phyloP scores from a whole-genome alignment of 768 basidiomycete genomes.

The Galerina marginata region DNA sequence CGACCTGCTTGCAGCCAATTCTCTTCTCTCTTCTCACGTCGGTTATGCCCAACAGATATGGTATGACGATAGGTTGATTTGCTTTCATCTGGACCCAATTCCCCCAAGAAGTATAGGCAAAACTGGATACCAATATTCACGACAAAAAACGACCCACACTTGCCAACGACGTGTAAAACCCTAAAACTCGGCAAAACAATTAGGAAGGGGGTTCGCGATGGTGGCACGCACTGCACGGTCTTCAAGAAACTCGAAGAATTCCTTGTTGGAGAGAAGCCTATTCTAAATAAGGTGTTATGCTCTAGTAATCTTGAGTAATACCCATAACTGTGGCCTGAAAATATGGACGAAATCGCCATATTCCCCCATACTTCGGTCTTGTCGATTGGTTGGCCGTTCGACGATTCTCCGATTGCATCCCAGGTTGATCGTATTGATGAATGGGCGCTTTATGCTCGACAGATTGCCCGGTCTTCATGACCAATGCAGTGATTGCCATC shows the following conservation, averaged over 20 bases:
- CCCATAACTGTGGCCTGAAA: neutral
- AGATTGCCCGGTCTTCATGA: neutral
- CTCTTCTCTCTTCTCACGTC: no score
- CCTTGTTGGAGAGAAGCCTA: slow-evolving; percentile 1
- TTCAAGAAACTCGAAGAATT: neutral
- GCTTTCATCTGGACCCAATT: no score
- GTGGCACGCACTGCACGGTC: neutral
- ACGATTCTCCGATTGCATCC: slow-evolving; percentile 2
- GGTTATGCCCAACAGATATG: no score
- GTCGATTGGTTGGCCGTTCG: neutral
- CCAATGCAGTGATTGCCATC: slow-evolving; percentile 9
- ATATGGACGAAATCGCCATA: neutral
- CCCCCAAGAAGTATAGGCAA: no score
- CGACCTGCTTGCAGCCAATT: no score
- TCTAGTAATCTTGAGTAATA: slow-evolving; percentile 23
- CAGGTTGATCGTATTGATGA: slow-evolving; percentile 2
- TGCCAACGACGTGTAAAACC: neutral
- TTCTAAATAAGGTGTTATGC: neutral
- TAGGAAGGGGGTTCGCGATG: slow-evolving; percentile 2
- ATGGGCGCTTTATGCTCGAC: slow-evolving; percentile 7
- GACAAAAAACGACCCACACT: neutral
- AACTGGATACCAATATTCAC: no score
- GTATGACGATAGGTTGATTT: no score
- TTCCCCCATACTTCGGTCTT: neutral
- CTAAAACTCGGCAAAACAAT: neutral